Base-by-base conservation (phyloP, 768 basidiomycete species). In the Kwoniella heveanensis region DNA sequence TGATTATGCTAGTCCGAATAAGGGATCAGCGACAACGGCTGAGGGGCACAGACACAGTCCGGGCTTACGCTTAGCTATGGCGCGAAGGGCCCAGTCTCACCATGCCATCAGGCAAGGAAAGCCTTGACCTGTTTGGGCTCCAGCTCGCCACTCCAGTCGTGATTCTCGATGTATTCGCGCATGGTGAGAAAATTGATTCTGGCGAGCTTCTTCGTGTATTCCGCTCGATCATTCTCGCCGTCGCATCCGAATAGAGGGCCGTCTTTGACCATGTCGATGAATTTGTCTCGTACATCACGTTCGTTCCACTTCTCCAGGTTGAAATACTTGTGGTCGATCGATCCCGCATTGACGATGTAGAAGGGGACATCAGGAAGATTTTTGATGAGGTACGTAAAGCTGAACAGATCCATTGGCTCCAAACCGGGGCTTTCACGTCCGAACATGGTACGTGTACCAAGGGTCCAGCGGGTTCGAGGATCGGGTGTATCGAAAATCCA, bases 131-230 rank as follows among this genome's bases (percentile, higher is more conserved):
- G 21, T 15, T 29, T 15, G 26, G 22, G 29, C 4, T 46, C 27
- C 21, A 58, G 29, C 29, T 58, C 57, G 13, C 57, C 57, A 2
- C 27, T 49, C 57, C 57, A 58, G 24, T 58, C 47, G 26, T 58
- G 32, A n/a, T 58, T 49, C 10, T 50, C n/a, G 24, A 58, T n/a
- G 24, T 58, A 58, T 26, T 50, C 57, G 21, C 49, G 29, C 57
- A 58, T 58, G 1, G 47, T 55, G 24, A 55, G 24, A 4, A 55
- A 21, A 5, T 37, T 25, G 39, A 50, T 17, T 32, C 19, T 13
- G 15, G n/a, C 22, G 46, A 29, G 49, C 30, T 17, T 57, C n/a
- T 39, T 22, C 26, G 19, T 10, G 19, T 30, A 54, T 8, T 26
- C 21, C 27, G 48, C 10, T n/a, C 49, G 15, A 1, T n/a, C 26